Evolutionary conservation across 2,329 filamentous ascomycete species (phyloP), one percentile per base, ranked within the genome.

Genomic region (Ceratocystis albifundus): DNA sequence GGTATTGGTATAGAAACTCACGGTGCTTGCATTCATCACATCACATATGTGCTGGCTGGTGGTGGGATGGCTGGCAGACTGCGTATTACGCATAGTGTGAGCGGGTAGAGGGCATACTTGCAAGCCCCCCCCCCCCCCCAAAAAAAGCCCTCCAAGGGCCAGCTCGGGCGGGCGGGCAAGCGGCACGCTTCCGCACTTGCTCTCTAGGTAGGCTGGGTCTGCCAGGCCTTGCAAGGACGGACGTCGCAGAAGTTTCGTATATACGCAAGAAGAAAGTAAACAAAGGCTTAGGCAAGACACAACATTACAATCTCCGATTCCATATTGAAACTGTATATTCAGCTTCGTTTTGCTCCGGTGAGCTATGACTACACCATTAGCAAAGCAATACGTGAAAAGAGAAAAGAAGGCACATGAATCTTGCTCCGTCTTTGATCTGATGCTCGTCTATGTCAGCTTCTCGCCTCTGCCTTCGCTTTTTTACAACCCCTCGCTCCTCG

Each of bases 291-390:
- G 22, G 20, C 48, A 53, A 53, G n/a, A 53, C 48, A 57, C 22
- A 41, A 57, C 53, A 57, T 32, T 30, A 57, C 53, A 57, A 57
- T 57, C 25, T 57, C 53, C 53, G 53, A 30, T 7, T 15, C 30
- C 53, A 57, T 57, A 28, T 57, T 22, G 36, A 32, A 30, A 30
- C 17, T 30, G 25, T 30, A n/a, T 20, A 17, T 57, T 57, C 53
- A 57, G 53, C 53, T 30, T 22, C 53, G 32, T 32, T 32, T 57
- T 15, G 25, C n/a, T 22, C 53, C 53, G 53, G 7, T 6, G 5
- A 57, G 53, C 6, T 53, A 22, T 17, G 25, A 32, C 53, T 57
- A 32, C 53, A 57, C 15, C 53, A 57, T 32, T 17, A 30, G 53
- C 53, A 57, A 17, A 57, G 28, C 12, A 57, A 7, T 15, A n/a